phyloP scores from a whole-genome alignment of 129 eudicot species.

The Tagetes erecta region DNA sequence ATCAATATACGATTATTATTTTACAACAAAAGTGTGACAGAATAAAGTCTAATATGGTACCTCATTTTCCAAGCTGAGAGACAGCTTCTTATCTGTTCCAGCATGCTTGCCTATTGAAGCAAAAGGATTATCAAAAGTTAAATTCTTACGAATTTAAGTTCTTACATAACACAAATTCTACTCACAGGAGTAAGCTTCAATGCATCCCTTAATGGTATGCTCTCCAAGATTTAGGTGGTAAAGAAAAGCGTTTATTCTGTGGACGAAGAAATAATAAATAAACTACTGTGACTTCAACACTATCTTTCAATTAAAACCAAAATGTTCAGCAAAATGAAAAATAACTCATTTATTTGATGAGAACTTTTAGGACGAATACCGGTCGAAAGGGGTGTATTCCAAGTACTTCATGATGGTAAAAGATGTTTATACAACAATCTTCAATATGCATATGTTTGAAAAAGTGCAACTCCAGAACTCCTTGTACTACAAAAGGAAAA shows the following conservation, averaged over 20 bases:
- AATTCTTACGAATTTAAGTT: background rate
- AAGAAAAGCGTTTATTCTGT: constrained; percentile 73
- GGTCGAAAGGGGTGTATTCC: constrained; percentile 83
- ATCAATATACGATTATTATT: background rate
- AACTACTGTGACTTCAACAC: background rate
- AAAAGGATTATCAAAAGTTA: background rate
- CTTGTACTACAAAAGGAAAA: constrained; percentile 3
- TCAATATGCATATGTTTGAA: constrained; percentile 17
- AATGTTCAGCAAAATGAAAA: background rate
- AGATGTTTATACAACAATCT: constrained; percentile 7
- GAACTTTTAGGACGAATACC: constrained; percentile 35
- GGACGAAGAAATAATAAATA: constrained; percentile 11
- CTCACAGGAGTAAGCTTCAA: constrained; percentile 98
- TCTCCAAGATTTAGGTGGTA: constrained; percentile 83
- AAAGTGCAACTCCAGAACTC: background rate
- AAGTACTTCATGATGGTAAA: constrained; percentile 62
- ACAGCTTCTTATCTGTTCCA: constrained; percentile 76
- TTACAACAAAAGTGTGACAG: constrained; percentile 6
- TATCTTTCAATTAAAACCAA: background rate
- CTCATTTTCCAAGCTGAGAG: constrained; percentile 90
- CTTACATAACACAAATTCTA: constrained; percentile 8
- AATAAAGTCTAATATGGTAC: constrained; percentile 29
- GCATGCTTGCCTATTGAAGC: constrained; percentile 73
- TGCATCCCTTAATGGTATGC: constrained; percentile 81
- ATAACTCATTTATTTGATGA: background rate